phyloP scores from a whole-genome alignment of 768 basidiomycete species.

The Auriscalpium vulgare region DNA sequence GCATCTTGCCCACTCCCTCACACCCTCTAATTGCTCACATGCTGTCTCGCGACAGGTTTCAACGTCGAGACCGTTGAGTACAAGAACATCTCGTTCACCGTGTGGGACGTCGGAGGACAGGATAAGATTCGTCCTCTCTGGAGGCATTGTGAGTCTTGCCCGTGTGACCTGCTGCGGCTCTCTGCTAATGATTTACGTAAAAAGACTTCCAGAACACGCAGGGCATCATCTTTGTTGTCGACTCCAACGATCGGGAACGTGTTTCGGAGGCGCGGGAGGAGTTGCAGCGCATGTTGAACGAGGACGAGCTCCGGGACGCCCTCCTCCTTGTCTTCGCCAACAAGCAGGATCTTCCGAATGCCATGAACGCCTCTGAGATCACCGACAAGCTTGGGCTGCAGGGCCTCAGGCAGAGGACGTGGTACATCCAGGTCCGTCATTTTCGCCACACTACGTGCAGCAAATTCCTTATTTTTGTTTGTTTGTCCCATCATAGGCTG shows the following conservation, averaged over 20 bases:
- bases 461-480: slow-evolving; percentile 8
- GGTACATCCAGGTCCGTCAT: slow-evolving; percentile 86
- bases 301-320: slow-evolving; percentile 98
- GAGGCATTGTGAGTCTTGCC: slow-evolving; percentile 89
- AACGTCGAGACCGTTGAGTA: slow-evolving; percentile 99
- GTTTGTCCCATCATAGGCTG: slow-evolving; percentile 50
- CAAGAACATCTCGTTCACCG: slow-evolving; percentile 99
- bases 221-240: slow-evolving; percentile 99
- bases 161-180: slow-evolving; percentile 11
- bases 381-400: slow-evolving; percentile 99
- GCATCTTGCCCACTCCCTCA: slow-evolving; percentile 23
- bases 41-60: slow-evolving; percentile 61
- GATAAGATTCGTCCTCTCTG: slow-evolving; percentile 99
- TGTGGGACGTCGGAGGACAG: slow-evolving; percentile 99
- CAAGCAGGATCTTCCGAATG: slow-evolving; percentile 99
- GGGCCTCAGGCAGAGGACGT: slow-evolving; percentile 91
- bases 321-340: slow-evolving; percentile 99
- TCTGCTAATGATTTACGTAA: slow-evolving; percentile 10
- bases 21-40: slow-evolving; percentile 10
- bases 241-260: slow-evolving; percentile 99
- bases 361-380: slow-evolving; percentile 99
- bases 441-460: not conserved
- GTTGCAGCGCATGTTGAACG: slow-evolving; percentile 98
- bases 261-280: slow-evolving; percentile 98
- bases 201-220: slow-evolving; percentile 99